phyloP scores from a whole-genome alignment of 202 grass and related monocot genomes.

The Schoenoplectus tabernaemontani region DNA sequence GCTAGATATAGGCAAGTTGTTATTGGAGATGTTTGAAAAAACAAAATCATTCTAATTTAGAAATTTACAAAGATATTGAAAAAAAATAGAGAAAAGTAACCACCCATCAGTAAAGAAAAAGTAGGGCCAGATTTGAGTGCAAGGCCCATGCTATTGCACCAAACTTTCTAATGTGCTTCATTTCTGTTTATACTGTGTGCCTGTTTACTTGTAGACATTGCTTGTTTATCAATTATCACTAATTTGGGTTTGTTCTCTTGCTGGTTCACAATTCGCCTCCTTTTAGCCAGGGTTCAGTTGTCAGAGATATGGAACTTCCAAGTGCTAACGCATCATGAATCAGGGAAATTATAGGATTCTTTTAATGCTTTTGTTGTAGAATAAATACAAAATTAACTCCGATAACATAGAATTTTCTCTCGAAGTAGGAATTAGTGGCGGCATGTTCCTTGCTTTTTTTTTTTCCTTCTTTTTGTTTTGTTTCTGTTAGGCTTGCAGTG shows the following conservation, averaged over 20 bases:
- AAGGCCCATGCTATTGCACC: not conserved
- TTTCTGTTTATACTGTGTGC: not conserved
- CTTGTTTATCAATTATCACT: constrained; percentile 33
- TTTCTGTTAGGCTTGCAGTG: not conserved
- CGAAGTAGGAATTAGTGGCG: not conserved
- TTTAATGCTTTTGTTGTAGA: constrained; percentile 10
- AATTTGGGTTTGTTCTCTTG: constrained; percentile 35
- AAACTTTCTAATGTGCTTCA: not conserved
- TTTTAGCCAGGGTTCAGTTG: constrained; percentile 82
- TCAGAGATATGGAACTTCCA: constrained; percentile 33
- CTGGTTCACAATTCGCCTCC: constrained; percentile 37
- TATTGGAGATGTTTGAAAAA: too few species aligned
- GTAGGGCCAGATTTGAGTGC: not conserved
- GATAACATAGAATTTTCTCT: not conserved
- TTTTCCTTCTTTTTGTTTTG: constrained; percentile 6
- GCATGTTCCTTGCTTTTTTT: not conserved
- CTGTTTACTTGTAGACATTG: constrained; percentile 18
- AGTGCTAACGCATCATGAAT: constrained; percentile 23
- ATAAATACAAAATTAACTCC: constrained; percentile 19
- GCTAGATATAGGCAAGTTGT: not conserved
- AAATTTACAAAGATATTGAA: not conserved
- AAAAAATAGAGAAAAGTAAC: not conserved
- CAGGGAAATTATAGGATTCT: not conserved
- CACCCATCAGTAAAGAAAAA: not conserved
- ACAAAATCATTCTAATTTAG: not conserved